These are phyloP conservation scores for Xylaria bambusicola DNA, from an alignment of 495 filamentous ascomycete genomes.

Conservation along the genomic window DNA sequence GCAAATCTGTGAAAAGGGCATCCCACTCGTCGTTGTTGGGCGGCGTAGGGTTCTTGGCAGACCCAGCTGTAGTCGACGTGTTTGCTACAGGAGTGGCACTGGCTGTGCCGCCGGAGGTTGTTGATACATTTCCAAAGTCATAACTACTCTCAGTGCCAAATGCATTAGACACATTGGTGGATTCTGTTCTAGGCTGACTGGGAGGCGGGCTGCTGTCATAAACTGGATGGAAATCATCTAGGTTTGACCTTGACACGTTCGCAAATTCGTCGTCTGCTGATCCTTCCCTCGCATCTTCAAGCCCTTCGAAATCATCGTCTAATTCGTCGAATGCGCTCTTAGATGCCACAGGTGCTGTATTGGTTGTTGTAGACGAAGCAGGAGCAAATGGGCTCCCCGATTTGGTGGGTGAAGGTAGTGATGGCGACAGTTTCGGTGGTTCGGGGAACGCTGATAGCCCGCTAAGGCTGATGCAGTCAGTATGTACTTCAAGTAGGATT, in stretches of 20 bases:
- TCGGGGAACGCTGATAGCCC: conserved; percentile 33
- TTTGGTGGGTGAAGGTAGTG: conserved; percentile 24
- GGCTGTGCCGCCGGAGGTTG: conserved; percentile 48
- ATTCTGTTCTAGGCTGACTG: conserved; percentile 54
- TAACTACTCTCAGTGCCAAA: conserved; percentile 53
- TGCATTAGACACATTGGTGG: conserved; percentile 35
- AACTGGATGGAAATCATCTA: conserved; percentile 67
- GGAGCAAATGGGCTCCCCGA: conserved; percentile 27
- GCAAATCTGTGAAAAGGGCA: conserved; percentile 83
- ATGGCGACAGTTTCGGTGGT: conserved; percentile 31
- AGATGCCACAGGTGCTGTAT: conserved; percentile 32
- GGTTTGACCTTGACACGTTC: conserved; percentile 56
- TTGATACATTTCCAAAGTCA: conserved; percentile 48
- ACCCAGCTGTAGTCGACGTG: conserved; percentile 35
- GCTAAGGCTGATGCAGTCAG: conserved; percentile 25
- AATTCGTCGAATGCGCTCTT: conserved; percentile 67
- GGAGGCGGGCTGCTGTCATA: conserved; percentile 61
- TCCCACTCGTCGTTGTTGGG: conserved; percentile 83
- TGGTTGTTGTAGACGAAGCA: conserved; percentile 30
- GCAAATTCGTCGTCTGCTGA: conserved; percentile 89
- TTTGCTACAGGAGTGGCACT: conserved; percentile 54
- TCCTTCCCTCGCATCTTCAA: conserved; percentile 86
- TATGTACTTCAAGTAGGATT: neutral
- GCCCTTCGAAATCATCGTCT: conserved; percentile 86
- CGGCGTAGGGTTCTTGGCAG: conserved; percentile 33